Conservation (phyloP, 2,329 filamentous ascomycete genomes). For the Septoria petroselini region DNA sequence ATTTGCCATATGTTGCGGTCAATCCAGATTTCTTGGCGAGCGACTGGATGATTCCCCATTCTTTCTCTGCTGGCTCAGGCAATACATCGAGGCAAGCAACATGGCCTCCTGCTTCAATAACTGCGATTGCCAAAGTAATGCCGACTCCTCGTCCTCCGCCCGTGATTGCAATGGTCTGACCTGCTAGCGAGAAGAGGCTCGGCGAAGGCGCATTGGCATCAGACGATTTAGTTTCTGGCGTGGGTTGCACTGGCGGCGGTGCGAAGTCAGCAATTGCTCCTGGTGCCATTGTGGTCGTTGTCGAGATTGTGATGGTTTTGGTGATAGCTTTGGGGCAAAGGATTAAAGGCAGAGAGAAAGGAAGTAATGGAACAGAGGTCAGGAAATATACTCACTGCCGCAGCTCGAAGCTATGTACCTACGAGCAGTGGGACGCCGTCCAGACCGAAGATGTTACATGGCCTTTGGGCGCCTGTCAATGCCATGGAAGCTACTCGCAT, state of each 20-base stretch:
- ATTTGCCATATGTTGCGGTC: constrained; percentile 65
- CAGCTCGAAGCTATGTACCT: background rate
- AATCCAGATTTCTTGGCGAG: constrained; percentile 60
- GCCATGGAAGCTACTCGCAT: constrained; percentile 8
- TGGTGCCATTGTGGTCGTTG: constrained; percentile 23
- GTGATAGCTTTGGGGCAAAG: background rate
- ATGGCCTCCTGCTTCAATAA: constrained; percentile 33
- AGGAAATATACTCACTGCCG: background rate
- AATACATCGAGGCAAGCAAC: constrained; percentile 42
- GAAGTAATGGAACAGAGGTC: background rate
- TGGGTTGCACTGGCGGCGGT: constrained; percentile 17
- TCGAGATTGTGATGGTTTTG: background rate
- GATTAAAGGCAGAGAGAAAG: background rate
- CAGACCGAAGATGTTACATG: background rate
- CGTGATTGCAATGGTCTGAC: constrained; percentile 32
- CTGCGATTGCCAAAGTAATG: constrained; percentile 32
- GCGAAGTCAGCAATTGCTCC: constrained; percentile 29
- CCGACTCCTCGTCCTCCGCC: constrained; percentile 35
- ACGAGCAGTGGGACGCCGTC: constrained; percentile 2
- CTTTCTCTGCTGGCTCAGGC: constrained; percentile 56
- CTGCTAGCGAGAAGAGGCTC: constrained; percentile 28
- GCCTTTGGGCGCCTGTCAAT: background rate
- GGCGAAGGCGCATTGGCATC: constrained; percentile 27
- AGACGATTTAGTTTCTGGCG: constrained; percentile 29
- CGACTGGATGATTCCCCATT: constrained; percentile 59